A percentile compares a stretch with the other conserved stretches of the same genome.
Evolutionary conservation across 2,329 filamentous ascomycete genomes (phyloP).

Genomic region (Scytalidium lignicola): DNA sequence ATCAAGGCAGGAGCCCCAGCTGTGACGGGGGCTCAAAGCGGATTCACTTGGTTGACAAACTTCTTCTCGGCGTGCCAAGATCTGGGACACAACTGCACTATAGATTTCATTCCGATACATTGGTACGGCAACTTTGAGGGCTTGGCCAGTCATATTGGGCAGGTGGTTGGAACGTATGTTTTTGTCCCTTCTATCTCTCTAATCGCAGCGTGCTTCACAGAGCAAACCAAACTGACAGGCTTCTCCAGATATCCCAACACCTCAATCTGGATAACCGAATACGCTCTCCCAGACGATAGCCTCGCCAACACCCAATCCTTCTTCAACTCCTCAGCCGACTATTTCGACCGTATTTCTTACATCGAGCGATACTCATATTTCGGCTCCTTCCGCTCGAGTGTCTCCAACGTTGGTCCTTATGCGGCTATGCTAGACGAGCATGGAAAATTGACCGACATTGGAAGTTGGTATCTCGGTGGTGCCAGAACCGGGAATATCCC

Average conservation of each 20-base stretch:
- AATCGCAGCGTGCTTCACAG: background rate
- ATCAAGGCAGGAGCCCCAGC: conserved; percentile 66
- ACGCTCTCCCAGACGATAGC: conserved; percentile 52
- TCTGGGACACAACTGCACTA: conserved; percentile 48
- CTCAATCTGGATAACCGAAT: conserved; percentile 76
- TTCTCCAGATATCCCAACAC: conserved; percentile 49
- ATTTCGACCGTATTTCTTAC: conserved; percentile 59
- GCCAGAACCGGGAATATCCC: conserved; percentile 35
- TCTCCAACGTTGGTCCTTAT: conserved; percentile 71
- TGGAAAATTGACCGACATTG: conserved; percentile 69
- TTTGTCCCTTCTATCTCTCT: background rate
- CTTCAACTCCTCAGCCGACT: conserved; percentile 61
- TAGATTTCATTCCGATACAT: conserved; percentile 59
- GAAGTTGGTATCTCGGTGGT: conserved; percentile 68
- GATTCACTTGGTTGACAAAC: conserved; percentile 61
- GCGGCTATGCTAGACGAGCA: conserved; percentile 63
- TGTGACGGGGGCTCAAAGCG: conserved; percentile 55
- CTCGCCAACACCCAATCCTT: conserved; percentile 56
- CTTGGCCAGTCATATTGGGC: conserved; percentile 30
- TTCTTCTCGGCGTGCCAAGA: conserved; percentile 61
- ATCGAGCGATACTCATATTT: conserved; percentile 67
- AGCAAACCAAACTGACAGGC: conserved; percentile 1
- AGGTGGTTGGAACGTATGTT: conserved; percentile 23
- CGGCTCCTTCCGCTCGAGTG: conserved; percentile 63
- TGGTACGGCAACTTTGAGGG: conserved; percentile 57